Conservation (phyloP, 768 basidiomycete species). For the Amanita fuliginea region DNA sequence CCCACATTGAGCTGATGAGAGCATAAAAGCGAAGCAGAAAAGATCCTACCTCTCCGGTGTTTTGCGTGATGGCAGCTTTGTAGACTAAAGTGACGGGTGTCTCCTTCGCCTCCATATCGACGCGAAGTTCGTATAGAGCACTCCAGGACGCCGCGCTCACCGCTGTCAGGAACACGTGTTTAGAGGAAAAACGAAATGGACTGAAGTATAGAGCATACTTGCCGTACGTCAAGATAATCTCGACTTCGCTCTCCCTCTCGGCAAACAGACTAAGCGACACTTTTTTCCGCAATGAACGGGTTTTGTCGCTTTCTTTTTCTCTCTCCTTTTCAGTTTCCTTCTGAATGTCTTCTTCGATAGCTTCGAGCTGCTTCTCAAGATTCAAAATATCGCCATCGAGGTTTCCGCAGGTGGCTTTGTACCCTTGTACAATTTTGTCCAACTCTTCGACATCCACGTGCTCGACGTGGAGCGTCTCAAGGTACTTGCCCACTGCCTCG, state of each 20-base stretch:
- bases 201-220: constrained; percentile 1
- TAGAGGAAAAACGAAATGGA: background rate
- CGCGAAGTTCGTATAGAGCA: constrained; percentile 27
- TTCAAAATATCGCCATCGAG: constrained; percentile 21
- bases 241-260: constrained; percentile 22
- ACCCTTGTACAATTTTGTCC: constrained; percentile 18
- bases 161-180: constrained; percentile 10
- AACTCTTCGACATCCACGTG: constrained; percentile 13
- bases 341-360: constrained; percentile 15
- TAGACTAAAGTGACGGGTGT: constrained; percentile 23
- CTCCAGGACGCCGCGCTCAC: constrained; percentile 19
- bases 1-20: background rate
- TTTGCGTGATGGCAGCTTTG: constrained; percentile 28
- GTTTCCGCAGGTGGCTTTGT: constrained; percentile 20
- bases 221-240: constrained; percentile 30
- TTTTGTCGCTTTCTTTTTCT: constrained; percentile 11
- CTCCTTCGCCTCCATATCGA: constrained; percentile 23
- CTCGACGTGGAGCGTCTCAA: constrained; percentile 22
- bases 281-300: constrained; percentile 16
- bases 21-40: background rate
- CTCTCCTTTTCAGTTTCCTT: constrained; percentile 13
- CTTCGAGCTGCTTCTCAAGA: constrained; percentile 17
- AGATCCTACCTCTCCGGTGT: constrained; percentile 24
- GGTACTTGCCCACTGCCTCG: constrained; percentile 21
- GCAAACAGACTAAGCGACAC: constrained; percentile 26